Conservation (phyloP, 2,329 filamentous ascomycete genomes). For the Mycocentrospora acerina region DNA sequence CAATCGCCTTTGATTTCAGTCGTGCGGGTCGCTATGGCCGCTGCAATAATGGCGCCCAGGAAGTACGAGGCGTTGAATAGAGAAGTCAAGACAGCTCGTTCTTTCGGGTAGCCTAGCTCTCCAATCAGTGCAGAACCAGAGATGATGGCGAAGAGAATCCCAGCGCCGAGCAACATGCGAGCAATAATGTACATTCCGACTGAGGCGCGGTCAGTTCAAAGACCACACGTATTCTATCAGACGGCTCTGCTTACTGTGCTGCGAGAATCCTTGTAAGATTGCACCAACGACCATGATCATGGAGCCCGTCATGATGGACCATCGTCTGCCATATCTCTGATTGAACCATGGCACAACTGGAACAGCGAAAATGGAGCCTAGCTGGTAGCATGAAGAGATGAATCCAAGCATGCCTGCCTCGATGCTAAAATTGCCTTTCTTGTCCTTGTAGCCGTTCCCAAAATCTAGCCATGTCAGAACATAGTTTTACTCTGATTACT, state of each 20-base stretch:
- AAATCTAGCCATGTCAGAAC: conserved; percentile 31
- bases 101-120: conserved; percentile 62
- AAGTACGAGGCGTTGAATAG: conserved; percentile 64
- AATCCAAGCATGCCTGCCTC: conserved; percentile 33
- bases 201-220: conserved; percentile 11
- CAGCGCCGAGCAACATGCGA: conserved; percentile 61
- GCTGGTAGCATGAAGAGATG: conserved; percentile 39
- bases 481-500: background rate
- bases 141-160: conserved; percentile 62
- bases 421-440: conserved; percentile 21
- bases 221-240: background rate
- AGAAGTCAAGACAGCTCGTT: conserved; percentile 61
- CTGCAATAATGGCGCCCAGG: conserved; percentile 53
- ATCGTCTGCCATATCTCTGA: conserved; percentile 53
- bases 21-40: conserved; percentile 54
- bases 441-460: conserved; percentile 26
- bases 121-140: conserved; percentile 60
- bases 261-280: conserved; percentile 57
- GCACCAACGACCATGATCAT: conserved; percentile 61
- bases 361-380: conserved; percentile 37
- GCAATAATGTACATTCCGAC: conserved; percentile 61
- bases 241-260: conserved; percentile 26
- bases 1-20: conserved; percentile 44
- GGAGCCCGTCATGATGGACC: conserved; percentile 60
- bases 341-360: conserved; percentile 36